A percentile compares a stretch with the other conserved stretches of the same genome.
Evolutionary conservation across 2,329 filamentous ascomycete species (phyloP).

Genomic region (Colletotrichum gigasporum): DNA sequence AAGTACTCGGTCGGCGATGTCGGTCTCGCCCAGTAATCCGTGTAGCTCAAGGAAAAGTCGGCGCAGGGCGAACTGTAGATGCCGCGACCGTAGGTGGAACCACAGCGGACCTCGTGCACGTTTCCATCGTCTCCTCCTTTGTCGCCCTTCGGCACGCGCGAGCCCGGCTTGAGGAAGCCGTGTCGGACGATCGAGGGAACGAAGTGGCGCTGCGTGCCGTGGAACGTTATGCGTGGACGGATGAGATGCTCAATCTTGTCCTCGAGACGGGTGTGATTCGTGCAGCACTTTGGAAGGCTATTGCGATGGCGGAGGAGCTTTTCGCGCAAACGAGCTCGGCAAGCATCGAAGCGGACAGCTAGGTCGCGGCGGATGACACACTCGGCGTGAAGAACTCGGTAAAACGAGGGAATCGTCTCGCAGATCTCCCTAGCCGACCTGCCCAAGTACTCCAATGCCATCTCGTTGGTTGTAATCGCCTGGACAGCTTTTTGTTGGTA

Average conservation of each 20-base stretch:
- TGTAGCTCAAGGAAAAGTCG: slow-evolving; percentile 48
- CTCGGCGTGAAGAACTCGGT: slow-evolving; percentile 50
- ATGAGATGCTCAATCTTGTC: slow-evolving; percentile 47
- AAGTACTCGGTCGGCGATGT: slow-evolving; percentile 43
- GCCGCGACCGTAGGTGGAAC: slow-evolving; percentile 50
- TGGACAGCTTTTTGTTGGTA: slow-evolving; percentile 15
- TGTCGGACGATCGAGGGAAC: slow-evolving; percentile 54
- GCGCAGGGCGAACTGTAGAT: slow-evolving; percentile 55
- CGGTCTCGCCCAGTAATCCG: slow-evolving; percentile 37
- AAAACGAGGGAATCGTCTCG: slow-evolving; percentile 39
- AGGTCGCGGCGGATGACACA: slow-evolving; percentile 47
- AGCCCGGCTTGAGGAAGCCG: slow-evolving; percentile 51
- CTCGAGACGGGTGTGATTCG: slow-evolving; percentile 34
- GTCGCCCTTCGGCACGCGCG: slow-evolving; percentile 22
- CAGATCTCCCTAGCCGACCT: slow-evolving; percentile 44
- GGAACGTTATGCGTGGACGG: slow-evolving; percentile 48
- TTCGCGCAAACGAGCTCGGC: slow-evolving; percentile 37
- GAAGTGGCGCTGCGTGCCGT: slow-evolving; percentile 46
- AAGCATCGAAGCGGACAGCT: slow-evolving; percentile 39
- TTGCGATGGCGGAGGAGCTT: slow-evolving; percentile 33
- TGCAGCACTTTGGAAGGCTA: not conserved
- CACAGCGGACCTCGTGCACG: slow-evolving; percentile 42
- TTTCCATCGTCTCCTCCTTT: not conserved
- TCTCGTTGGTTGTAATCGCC: slow-evolving; percentile 33
- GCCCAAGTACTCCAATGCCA: slow-evolving; percentile 42